A percentile compares a stretch with the other conserved stretches of the same genome.
These are phyloP conservation scores for Echinosophora koreensis DNA, from an alignment of 306 rosid species.

Conservation along the genomic window DNA sequence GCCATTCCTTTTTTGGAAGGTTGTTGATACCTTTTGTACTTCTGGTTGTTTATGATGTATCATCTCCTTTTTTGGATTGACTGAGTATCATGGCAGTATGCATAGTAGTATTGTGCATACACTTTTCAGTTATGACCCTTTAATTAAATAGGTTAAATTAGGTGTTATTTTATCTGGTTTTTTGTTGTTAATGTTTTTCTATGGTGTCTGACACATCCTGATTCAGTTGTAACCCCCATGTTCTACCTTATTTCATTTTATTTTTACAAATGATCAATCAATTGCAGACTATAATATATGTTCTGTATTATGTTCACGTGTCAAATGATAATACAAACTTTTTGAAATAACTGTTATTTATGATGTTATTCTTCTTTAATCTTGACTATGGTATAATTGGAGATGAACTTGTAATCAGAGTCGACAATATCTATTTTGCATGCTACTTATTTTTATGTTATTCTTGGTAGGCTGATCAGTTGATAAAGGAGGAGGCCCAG, in stretches of 20 bases:
- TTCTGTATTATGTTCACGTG: conserved; percentile 1
- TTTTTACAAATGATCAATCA: too few species aligned
- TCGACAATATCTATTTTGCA: conserved; percentile 3
- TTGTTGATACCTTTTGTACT: conserved; percentile 3
- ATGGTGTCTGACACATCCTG: conserved; percentile 2
- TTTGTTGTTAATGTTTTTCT: not conserved
- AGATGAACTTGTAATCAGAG: conserved; percentile 15
- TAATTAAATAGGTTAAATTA: conserved; percentile 6
- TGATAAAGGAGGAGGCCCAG: conserved; percentile 77
- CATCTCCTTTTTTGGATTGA: not conserved
- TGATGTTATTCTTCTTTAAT: conserved; percentile 16
- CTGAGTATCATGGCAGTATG: not conserved
- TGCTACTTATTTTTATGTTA: conserved; percentile 37
- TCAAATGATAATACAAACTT: conserved; percentile 18
- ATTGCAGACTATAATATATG: not conserved
- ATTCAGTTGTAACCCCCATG: not conserved
- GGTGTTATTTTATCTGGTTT: not conserved
- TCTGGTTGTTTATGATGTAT: conserved; percentile 11
- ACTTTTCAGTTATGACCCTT: conserved; percentile 6
- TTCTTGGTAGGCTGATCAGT: conserved; percentile 73
- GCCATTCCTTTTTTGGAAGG: not conserved
- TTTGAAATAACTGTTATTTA: not conserved
- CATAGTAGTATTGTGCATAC: not conserved
- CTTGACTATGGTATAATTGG: conserved; percentile 9
- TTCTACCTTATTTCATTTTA: too few species aligned